Percentiles rank a stretch among this genome's conserved stretches.
Conservation (phyloP, 257 asterid species). For the Thymus mandschuricus region DNA sequence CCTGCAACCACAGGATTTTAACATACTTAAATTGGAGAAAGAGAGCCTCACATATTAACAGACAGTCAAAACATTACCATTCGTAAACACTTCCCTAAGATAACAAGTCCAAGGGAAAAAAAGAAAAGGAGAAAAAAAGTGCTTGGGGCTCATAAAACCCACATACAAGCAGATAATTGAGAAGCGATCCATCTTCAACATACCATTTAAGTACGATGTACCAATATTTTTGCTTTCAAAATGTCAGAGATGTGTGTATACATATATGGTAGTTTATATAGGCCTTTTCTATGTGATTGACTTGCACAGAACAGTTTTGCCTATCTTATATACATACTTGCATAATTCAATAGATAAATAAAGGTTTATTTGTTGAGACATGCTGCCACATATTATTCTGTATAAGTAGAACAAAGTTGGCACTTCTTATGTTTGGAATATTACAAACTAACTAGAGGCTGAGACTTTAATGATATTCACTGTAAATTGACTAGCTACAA, state of each 20-base stretch:
- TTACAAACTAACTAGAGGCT: too few species aligned
- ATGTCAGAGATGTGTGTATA: background rate
- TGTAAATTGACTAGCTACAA: background rate
- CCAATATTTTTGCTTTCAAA: constrained; percentile 7
- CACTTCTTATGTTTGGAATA: too few species aligned
- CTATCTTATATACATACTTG: background rate
- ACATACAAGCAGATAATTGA: background rate
- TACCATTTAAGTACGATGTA: constrained; percentile 3
- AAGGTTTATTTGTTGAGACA: background rate
- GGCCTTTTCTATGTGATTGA: background rate
- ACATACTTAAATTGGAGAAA: constrained; percentile 22
- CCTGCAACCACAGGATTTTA: constrained; percentile 56
- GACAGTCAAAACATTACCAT: constrained; percentile 23
- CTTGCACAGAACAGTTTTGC: background rate
- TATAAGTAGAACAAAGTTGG: background rate
- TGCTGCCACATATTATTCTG: background rate
- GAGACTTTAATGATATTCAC: too few species aligned
- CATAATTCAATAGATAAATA: background rate
- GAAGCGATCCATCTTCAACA: background rate
- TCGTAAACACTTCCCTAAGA: constrained; percentile 14
- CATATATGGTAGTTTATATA: background rate
- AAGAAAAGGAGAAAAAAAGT: background rate
- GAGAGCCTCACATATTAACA: constrained; percentile 23
- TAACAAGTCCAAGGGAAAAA: constrained; percentile 22
- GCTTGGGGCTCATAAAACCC: background rate